phyloP scores from a whole-genome alignment of 768 basidiomycete species.

The Mycena amicta region DNA sequence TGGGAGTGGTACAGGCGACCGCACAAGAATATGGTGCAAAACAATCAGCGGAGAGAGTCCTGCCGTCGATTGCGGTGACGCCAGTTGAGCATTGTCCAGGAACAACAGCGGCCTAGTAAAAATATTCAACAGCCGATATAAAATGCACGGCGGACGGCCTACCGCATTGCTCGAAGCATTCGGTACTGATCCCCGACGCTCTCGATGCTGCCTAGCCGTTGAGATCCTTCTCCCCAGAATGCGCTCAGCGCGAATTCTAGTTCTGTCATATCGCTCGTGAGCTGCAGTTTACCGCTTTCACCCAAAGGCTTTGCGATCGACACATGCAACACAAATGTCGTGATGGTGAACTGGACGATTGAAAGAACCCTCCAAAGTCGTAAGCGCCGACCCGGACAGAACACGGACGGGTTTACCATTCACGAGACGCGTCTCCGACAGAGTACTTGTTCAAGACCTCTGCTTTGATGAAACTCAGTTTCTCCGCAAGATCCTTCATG shows the following conservation, averaged over 20 bases:
- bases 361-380: conserved; percentile 51
- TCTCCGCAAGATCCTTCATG: conserved; percentile 91
- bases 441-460: conserved; percentile 74
- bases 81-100: conserved; percentile 74
- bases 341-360: conserved; percentile 79
- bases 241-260: conserved; percentile 90
- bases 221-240: conserved; percentile 63
- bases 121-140: not conserved
- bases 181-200: conserved; percentile 86
- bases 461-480: conserved; percentile 76
- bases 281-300: conserved; percentile 90
- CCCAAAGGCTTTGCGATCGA: conserved; percentile 90
- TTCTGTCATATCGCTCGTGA: conserved; percentile 95
- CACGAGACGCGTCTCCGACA: conserved; percentile 68
- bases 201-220: conserved; percentile 69
- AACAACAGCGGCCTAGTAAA: conserved; percentile 79
- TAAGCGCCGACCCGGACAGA: not conserved
- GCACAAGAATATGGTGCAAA: conserved; percentile 89
- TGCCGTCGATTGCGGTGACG: conserved; percentile 63
- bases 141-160: conserved; percentile 25
- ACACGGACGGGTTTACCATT: conserved; percentile 59
- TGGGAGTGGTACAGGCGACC: conserved; percentile 83
- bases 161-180: conserved; percentile 86
- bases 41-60: conserved; percentile 88
- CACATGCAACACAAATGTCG: conserved; percentile 89